Conservation (phyloP, 345 rosid genomes). For the Hirschfeldia incana region DNA sequence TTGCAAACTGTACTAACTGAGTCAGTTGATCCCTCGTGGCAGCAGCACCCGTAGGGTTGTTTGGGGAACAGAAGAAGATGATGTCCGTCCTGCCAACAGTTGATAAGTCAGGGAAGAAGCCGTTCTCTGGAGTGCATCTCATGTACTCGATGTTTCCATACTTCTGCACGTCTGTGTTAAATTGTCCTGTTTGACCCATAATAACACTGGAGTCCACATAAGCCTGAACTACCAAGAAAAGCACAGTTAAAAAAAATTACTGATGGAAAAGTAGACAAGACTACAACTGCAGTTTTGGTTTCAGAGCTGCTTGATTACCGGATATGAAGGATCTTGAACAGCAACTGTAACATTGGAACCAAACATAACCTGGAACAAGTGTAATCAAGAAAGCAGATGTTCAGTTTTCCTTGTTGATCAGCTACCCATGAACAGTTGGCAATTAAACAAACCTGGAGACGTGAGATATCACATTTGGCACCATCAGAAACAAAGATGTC, state of each 20-base stretch:
- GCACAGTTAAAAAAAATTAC: not conserved
- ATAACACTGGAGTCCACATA: slow-evolving; percentile 96
- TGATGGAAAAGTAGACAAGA: slow-evolving; percentile 11
- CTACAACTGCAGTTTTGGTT: slow-evolving; percentile 1
- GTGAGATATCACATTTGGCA: slow-evolving; percentile 95
- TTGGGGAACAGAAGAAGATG: slow-evolving; percentile 95
- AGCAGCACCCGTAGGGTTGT: slow-evolving; percentile 93
- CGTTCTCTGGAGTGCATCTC: slow-evolving; percentile 94
- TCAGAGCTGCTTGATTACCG: slow-evolving; percentile 53
- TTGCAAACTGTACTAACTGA: slow-evolving; percentile 76
- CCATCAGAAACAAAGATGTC: slow-evolving; percentile 98
- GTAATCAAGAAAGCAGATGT: slow-evolving; percentile 11
- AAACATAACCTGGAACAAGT: slow-evolving; percentile 64
- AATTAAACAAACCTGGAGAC: slow-evolving; percentile 74
- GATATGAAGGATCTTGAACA: slow-evolving; percentile 98
- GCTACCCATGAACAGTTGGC: not conserved
- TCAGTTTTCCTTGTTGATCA: not conserved
- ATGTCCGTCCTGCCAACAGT: slow-evolving; percentile 70
- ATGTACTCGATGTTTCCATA: slow-evolving; percentile 82
- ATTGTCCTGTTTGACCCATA: slow-evolving; percentile 89
- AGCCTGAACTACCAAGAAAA: slow-evolving; percentile 53
- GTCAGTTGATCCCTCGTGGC: slow-evolving; percentile 87
- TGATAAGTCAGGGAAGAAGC: slow-evolving; percentile 90
- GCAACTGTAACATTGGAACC: slow-evolving; percentile 86
- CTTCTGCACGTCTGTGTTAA: slow-evolving; percentile 62